Evolutionary conservation across 192 early-diverging fungal genomes (phyloP).

Genomic region (Coemansia sp.): DNA sequence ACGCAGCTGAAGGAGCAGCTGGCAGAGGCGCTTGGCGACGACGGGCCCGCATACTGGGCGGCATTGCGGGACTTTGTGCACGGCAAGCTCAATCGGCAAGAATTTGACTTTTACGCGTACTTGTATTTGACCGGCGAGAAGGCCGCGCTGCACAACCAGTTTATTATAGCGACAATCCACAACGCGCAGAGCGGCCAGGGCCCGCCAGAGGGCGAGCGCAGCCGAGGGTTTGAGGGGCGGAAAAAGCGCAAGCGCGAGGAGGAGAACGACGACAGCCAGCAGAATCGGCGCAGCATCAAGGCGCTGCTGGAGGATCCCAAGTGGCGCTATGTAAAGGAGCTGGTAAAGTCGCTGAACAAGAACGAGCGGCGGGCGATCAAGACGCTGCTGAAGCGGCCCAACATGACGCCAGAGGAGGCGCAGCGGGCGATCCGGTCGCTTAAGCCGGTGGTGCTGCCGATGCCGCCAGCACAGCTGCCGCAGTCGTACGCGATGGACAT

Average conservation of each 20-base stretch:
- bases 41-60: conserved; percentile 72
- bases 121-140: conserved; percentile 57
- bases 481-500: conserved; percentile 58
- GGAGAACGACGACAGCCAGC: conserved; percentile 22
- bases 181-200: conserved; percentile 68
- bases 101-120: conserved; percentile 78
- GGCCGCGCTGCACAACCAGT: conserved; percentile 66
- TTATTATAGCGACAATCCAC: conserved; percentile 75
- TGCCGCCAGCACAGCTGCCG: conserved; percentile 53
- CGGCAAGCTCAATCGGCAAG: conserved; percentile 72
- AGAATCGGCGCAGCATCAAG: conserved; percentile 56
- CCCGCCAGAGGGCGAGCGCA: conserved; percentile 61
- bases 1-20: conserved; percentile 68
- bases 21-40: conserved; percentile 71
- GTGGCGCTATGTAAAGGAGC: conserved; percentile 63
- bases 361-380: conserved; percentile 66
- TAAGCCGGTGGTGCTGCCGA: conserved; percentile 52
- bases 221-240: conserved; percentile 54
- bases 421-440: conserved; percentile 37
- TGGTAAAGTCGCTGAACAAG: conserved; percentile 68
- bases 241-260: conserved; percentile 38
- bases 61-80: conserved; percentile 71
- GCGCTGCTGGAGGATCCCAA: conserved; percentile 52
- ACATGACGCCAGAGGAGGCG: conserved; percentile 41
- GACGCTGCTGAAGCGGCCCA: conserved; percentile 55